Evolutionary conservation across 2,329 filamentous ascomycete genomes (phyloP), one percentile per base, ranked within the genome.

Genomic region (Neofusicoccum parvum): DNA sequence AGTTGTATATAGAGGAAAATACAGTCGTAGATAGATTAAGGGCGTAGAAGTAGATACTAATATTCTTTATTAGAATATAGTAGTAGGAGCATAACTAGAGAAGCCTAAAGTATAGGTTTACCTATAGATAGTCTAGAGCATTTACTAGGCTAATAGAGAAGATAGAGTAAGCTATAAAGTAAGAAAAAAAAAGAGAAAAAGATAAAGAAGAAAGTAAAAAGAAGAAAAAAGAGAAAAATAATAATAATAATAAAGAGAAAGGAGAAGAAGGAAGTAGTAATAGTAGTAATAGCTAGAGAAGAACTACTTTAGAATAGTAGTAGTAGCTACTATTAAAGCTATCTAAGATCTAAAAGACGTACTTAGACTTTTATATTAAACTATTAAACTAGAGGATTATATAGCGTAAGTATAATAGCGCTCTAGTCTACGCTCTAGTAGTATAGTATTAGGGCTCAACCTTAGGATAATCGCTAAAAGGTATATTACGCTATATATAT

Each of bases 1-100:
- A 70, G 67, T 59, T 45, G 53, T 70, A 70, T 60, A 69, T 43
- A 67, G 70, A 41, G 27, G 63, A 51, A 65, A 1, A 67, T n/a
- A n/a, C n/a, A n/a, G n/a, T 72, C 20, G 36, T 36, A n/a, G 48
- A 68, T 17, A 43, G 68, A 14, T 32, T 51, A 10, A 41, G 50
- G 64, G 67, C 48, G 23, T 71, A 50, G 67, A 58, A 69, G 67
- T 50, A 70, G 63, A 65, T 70, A 53, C 66, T 70, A 58, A 70
- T 71, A 45, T 70, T 71, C 67, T 71, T 72, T 54, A 51, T 63
- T n/a, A 51, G 65, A 5, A 70, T 53, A 0, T 50, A 69, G 62
- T 2, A 36, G 20, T 23, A 68, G 51, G 3, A 12, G 7, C 3
- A 37, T 37, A 37, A 65, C 23, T 67, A 67, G 20, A 23, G 20